These are phyloP conservation scores for Rhizopogon salebrosus DNA, from an alignment of 768 basidiomycete genomes.

Conservation along the genomic window DNA sequence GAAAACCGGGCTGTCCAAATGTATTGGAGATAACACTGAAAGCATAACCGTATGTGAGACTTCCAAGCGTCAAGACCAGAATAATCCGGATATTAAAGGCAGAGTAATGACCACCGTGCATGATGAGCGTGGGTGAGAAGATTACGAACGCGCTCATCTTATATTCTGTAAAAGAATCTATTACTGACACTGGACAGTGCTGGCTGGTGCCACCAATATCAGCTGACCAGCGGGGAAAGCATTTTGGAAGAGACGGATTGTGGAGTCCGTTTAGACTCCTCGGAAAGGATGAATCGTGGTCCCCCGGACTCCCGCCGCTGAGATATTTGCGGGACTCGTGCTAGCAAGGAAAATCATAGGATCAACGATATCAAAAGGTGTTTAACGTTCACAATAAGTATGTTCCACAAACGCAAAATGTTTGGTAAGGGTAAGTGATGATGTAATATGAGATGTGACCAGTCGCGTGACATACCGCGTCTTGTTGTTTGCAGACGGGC, in stretches of 20 bases:
- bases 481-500: no score
- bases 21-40: constrained; percentile 1
- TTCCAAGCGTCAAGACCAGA: neutral
- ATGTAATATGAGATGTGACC: neutral
- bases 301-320: neutral
- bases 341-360: neutral
- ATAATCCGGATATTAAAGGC: neutral
- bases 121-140: neutral
- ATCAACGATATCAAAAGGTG: neutral
- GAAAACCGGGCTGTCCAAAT: neutral
- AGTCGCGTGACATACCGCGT: constrained; percentile 5
- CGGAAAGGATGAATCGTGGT: neutral
- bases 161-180: neutral
- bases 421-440: no score
- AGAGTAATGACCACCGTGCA: neutral
- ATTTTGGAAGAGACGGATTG: neutral
- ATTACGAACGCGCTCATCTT: neutral
- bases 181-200: neutral
- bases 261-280: neutral
- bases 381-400: no score
- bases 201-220: neutral
- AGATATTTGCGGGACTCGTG: neutral
- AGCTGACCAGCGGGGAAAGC: neutral
- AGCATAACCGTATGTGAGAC: neutral
- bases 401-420: no score